phyloP scores from a whole-genome alignment of 2,329 filamentous ascomycete species.

The Thelonectria olida region DNA sequence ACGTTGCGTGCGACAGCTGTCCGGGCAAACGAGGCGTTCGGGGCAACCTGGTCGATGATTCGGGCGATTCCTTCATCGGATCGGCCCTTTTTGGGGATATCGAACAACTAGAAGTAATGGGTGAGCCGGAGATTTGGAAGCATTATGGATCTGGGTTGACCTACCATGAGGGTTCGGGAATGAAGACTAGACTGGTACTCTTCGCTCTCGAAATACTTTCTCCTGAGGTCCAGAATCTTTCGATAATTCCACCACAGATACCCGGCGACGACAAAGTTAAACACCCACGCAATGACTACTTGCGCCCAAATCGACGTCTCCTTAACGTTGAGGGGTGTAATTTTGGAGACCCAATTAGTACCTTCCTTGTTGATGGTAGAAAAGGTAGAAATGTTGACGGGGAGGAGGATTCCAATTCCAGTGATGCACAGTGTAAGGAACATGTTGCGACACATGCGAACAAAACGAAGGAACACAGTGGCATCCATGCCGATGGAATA shows the following conservation, averaged over 20 bases:
- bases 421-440: conserved; percentile 78
- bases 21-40: conserved; percentile 79
- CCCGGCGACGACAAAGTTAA: conserved; percentile 78
- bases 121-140: conserved; percentile 7
- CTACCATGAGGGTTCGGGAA: conserved; percentile 73
- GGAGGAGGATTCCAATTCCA: conserved; percentile 81
- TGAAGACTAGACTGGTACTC: conserved; percentile 92
- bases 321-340: conserved; percentile 68
- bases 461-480: conserved; percentile 87
- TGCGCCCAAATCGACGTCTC: conserved; percentile 66
- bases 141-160: conserved; percentile 26
- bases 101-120: conserved; percentile 71
- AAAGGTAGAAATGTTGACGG: conserved; percentile 72
- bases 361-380: conserved; percentile 29
- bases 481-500: conserved; percentile 91
- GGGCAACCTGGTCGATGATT: conserved; percentile 82
- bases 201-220: conserved; percentile 82
- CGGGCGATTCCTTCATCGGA: conserved; percentile 89
- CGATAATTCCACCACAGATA: conserved; percentile 94
- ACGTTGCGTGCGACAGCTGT: conserved; percentile 91
- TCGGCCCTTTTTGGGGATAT: conserved; percentile 79
- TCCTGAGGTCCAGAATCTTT: conserved; percentile 74
- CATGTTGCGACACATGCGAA: conserved; percentile 91
- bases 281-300: conserved; percentile 68
- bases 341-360: conserved; percentile 61